Conservation (phyloP, 257 asterid species). For the Solanum chilense region DNA sequence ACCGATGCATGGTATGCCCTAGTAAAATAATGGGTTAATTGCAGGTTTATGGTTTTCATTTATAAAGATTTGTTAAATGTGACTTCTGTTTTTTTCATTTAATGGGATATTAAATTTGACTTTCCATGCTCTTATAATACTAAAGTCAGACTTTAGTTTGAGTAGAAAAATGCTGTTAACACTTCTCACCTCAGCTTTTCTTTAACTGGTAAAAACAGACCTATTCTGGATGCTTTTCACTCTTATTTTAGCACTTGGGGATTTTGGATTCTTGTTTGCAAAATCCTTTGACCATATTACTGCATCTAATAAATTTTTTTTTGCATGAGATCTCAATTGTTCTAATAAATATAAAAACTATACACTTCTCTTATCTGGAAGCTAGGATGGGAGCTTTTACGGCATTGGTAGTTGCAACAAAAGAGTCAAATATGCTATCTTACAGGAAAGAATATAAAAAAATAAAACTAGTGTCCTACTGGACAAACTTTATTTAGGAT, state of each 20-base stretch:
- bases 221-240: neutral
- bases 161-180: neutral
- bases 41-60: neutral
- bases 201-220: neutral
- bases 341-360: neutral
- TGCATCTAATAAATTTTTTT: neutral
- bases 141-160: neutral
- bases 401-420: neutral
- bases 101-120: neutral
- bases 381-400: neutral
- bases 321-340: neutral
- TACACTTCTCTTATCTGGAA: neutral
- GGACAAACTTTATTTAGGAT: neutral
- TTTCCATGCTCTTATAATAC: neutral
- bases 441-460: neutral
- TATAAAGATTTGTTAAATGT: neutral
- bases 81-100: neutral
- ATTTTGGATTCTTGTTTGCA: neutral
- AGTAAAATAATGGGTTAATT: neutral
- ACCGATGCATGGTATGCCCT: slow-evolving; percentile 69
- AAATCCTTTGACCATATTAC: neutral
- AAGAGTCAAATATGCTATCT: neutral
- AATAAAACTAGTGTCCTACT: neutral
- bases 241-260: neutral
- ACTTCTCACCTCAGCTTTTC: neutral